These are phyloP conservation scores for Claviceps sp. DNA, from an alignment of 2,329 filamentous ascomycete species.

Conservation along the genomic window DNA sequence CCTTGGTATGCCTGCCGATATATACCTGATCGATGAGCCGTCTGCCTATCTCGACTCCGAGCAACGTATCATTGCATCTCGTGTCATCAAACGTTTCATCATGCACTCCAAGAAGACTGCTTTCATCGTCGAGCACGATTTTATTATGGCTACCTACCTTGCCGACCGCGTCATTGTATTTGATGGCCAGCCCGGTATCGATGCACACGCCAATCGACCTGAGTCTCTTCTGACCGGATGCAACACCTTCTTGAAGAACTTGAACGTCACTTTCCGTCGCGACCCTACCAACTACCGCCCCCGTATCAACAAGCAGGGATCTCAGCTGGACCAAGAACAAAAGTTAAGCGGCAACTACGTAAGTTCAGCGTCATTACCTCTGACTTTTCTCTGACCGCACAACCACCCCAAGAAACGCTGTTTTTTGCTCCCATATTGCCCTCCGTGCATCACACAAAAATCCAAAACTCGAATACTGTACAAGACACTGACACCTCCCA, in stretches of 20 bases:
- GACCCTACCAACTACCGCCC: conserved; percentile 93
- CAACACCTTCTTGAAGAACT: conserved; percentile 91
- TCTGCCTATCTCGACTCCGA: conserved; percentile 97
- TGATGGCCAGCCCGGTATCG: conserved; percentile 80
- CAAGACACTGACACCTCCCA: conserved; percentile 16
- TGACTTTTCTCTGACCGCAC: background rate
- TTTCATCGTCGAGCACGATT: conserved; percentile 99
- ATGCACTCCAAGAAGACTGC: conserved; percentile 99
- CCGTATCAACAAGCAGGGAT: conserved; percentile 95
- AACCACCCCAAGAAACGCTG: background rate
- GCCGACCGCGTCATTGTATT: conserved; percentile 97
- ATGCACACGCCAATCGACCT: conserved; percentile 77
- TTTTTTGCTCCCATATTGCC: background rate
- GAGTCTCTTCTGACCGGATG: conserved; percentile 90
- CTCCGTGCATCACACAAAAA: background rate
- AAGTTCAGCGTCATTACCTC: conserved; percentile 26
- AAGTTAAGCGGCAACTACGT: conserved; percentile 87
- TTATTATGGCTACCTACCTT: conserved; percentile 76
- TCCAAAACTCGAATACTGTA: background rate
- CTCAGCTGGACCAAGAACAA: conserved; percentile 95
- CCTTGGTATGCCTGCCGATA: conserved; percentile 91
- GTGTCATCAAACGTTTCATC: conserved; percentile 99
- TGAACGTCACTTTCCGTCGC: conserved; percentile 96
- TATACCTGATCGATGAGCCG: conserved; percentile 97
- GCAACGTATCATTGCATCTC: conserved; percentile 92